These are phyloP conservation scores for Gillenia trifoliata DNA, from an alignment of 306 rosid genomes.

Conservation along the genomic window DNA sequence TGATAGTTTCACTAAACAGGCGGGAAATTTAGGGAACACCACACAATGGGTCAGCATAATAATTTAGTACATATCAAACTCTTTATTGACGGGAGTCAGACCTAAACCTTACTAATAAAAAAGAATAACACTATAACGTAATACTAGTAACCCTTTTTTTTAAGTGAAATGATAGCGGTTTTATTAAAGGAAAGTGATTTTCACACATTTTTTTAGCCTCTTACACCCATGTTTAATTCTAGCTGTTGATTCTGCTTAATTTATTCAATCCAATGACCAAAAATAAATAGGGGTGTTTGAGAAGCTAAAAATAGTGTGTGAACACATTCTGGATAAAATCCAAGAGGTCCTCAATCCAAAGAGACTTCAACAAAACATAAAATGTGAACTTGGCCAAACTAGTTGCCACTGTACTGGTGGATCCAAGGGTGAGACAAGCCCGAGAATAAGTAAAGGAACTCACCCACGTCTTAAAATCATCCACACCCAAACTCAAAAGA, in stretches of 20 bases:
- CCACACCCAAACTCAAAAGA: not conserved
- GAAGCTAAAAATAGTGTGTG: not conserved
- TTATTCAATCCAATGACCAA: not conserved
- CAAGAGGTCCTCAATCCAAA: not conserved
- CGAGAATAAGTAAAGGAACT: not conserved
- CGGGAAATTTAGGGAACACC: not conserved
- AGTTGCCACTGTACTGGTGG: not conserved
- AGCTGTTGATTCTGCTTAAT: not conserved
- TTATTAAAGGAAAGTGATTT: no score
- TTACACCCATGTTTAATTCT: not conserved
- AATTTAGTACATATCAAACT: not conserved
- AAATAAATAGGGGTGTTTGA: no score
- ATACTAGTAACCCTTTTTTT: not conserved
- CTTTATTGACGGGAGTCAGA: not conserved
- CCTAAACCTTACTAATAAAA: no score
- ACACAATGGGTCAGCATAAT: not conserved
- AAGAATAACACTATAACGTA: no score
- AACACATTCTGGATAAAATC: not conserved
- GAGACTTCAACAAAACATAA: not conserved
- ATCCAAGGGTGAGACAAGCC: not conserved
- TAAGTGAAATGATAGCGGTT: not conserved
- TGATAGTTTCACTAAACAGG: no score
- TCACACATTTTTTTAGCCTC: not conserved
- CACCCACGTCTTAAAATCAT: not conserved
- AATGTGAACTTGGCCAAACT: not conserved